Percentiles rank a stretch among this genome's conserved stretches.
phyloP scores from a whole-genome alignment of 2,329 filamentous ascomycete genomes.

The Shiraia bambusicola region DNA sequence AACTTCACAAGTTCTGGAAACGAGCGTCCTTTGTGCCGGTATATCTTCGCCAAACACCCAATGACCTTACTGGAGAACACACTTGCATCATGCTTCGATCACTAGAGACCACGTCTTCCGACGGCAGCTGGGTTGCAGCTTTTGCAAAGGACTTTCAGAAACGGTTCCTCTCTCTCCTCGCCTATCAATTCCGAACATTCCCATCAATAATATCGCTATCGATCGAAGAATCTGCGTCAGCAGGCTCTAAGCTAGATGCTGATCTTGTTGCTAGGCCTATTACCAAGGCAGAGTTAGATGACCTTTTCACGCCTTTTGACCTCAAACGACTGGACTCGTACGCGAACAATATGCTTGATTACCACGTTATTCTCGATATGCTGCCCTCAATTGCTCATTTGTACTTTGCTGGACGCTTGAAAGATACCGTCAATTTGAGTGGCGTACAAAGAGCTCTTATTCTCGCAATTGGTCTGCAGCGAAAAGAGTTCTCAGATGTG shows the following conservation, averaged over 20 bases:
- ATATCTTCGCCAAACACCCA: constrained; percentile 91
- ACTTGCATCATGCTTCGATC: constrained; percentile 96
- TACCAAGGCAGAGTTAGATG: constrained; percentile 74
- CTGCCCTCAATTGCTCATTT: constrained; percentile 78
- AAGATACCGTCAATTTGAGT: constrained; percentile 66
- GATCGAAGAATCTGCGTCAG: constrained; percentile 81
- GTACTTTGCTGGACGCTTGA: constrained; percentile 81
- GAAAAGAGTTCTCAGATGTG: constrained; percentile 79
- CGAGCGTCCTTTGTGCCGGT: constrained; percentile 81
- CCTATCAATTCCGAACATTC: constrained; percentile 89
- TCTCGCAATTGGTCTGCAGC: constrained; percentile 82
- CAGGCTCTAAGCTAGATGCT: constrained; percentile 67
- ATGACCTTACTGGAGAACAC: constrained; percentile 95
- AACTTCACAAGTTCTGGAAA: constrained; percentile 97
- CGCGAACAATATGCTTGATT: constrained; percentile 94
- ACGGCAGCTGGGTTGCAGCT: constrained; percentile 85
- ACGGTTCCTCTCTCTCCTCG: constrained; percentile 86
- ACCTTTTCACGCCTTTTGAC: constrained; percentile 82
- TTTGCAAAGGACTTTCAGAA: constrained; percentile 92
- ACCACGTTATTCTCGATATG: constrained; percentile 94
- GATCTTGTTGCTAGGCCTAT: constrained; percentile 57
- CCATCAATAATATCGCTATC: constrained; percentile 75
- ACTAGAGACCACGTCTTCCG: constrained; percentile 54
- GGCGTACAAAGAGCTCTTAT: constrained; percentile 86
- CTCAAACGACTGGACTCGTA: constrained; percentile 94